Evolutionary conservation across 257 asterid genomes (phyloP).

Genomic region (Solanum phureja): DNA sequence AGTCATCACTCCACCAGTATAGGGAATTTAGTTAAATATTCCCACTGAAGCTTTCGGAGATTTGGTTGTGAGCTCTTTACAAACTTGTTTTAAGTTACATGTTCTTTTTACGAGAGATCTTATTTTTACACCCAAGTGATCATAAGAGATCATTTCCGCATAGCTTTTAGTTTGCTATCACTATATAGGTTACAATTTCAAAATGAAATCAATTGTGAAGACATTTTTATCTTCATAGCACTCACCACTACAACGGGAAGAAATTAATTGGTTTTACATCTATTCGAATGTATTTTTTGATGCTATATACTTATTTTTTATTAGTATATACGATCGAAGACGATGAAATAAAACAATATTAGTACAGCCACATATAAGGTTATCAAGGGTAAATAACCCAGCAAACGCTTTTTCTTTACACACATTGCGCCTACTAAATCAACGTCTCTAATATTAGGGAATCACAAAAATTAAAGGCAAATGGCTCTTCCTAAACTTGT

Average conservation of each 20-base stretch:
- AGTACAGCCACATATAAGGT: not conserved
- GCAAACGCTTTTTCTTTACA: fast-evolving
- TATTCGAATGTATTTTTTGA: no score
- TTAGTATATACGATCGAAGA: not conserved
- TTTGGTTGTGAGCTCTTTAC: not conserved
- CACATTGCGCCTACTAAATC: not conserved
- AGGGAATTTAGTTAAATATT: not conserved
- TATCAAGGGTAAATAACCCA: not conserved
- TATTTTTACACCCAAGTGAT: not conserved
- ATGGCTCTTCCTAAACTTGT: not conserved
- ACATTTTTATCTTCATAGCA: not conserved
- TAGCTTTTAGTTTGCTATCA: not conserved
- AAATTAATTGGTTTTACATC: not conserved
- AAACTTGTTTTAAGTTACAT: not conserved
- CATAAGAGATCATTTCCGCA: not conserved
- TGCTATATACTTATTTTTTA: not conserved
- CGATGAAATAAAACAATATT: not conserved
- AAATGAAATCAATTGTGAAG: not conserved
- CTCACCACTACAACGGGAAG: not conserved
- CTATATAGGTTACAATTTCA: not conserved
- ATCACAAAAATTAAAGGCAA: not conserved
- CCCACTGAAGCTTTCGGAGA: not conserved
- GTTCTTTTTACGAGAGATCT: not conserved
- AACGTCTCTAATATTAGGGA: not conserved
- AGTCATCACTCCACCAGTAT: not conserved